Percentiles rank a stretch among this genome's conserved stretches.
These are phyloP conservation scores for Gossypium arboreum DNA, from an alignment of 345 rosid species.

Conservation along the genomic window DNA sequence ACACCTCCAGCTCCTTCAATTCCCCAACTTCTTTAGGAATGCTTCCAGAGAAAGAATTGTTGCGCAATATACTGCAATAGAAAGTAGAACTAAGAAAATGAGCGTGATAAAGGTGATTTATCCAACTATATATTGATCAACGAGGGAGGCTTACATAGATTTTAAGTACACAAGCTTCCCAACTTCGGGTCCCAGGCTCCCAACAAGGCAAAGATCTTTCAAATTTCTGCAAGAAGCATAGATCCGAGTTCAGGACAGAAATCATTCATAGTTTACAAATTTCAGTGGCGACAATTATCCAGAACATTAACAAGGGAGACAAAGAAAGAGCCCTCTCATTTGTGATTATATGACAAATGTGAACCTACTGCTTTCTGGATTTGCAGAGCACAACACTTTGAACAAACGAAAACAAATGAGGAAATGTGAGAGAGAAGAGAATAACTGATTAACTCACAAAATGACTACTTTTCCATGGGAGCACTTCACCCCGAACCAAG, in stretches of 20 bases:
- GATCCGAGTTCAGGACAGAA: slow-evolving; percentile 11
- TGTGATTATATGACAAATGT: background rate
- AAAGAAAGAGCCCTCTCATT: slow-evolving; percentile 5
- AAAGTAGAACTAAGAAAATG: background rate
- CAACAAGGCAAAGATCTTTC: slow-evolving; percentile 70
- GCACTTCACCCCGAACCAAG: slow-evolving; percentile 80
- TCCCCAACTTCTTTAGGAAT: slow-evolving; percentile 69
- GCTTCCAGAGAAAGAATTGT: slow-evolving; percentile 68
- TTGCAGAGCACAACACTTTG: background rate
- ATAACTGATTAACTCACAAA: slow-evolving; percentile 29
- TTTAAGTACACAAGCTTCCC: slow-evolving; percentile 51
- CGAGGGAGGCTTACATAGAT: slow-evolving; percentile 56
- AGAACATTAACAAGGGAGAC: background rate
- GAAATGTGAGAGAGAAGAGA: background rate
- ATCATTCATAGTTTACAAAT: background rate
- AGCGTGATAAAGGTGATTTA: background rate
- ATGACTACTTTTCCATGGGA: slow-evolving; percentile 54
- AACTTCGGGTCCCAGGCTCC: slow-evolving; percentile 70
- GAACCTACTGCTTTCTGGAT: background rate
- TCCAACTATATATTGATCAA: background rate
- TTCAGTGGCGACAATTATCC: background rate
- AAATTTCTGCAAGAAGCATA: slow-evolving; percentile 42
- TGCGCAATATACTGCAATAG: slow-evolving; percentile 57
- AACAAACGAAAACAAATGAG: background rate
- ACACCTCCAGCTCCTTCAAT: slow-evolving; percentile 61